phyloP scores from a whole-genome alignment of 140 eudicot genomes.

The Flaveria floridana region DNA sequence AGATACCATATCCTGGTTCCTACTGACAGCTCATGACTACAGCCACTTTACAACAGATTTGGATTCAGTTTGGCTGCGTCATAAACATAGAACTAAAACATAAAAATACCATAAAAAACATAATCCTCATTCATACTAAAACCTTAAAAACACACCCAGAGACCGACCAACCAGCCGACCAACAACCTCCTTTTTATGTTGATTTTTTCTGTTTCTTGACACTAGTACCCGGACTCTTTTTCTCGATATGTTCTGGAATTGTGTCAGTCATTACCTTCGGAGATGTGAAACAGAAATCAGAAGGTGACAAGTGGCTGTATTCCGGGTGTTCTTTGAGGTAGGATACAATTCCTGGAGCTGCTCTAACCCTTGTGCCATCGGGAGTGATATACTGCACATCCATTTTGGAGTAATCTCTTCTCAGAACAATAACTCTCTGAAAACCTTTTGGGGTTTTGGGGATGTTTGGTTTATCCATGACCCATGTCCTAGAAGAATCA shows the following conservation, averaged over 20 bases:
- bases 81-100: constrained; percentile 14
- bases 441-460: constrained; percentile 82
- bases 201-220: constrained; percentile 36
- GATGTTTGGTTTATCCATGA: constrained; percentile 65
- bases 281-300: constrained; percentile 59
- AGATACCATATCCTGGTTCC: constrained; percentile 16
- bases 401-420: constrained; percentile 69
- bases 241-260: constrained; percentile 49
- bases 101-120: constrained; percentile 24
- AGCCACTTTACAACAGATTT: constrained; percentile 31
- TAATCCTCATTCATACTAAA: constrained; percentile 17
- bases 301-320: constrained; percentile 34
- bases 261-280: constrained; percentile 67
- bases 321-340: constrained; percentile 61
- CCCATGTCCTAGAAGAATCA: constrained; percentile 67
- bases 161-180: not conserved
- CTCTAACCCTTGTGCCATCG: constrained; percentile 55
- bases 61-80: constrained; percentile 4
- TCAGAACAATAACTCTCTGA: constrained; percentile 46
- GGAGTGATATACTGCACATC: constrained; percentile 70
- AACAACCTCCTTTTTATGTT: constrained; percentile 2
- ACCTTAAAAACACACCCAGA: constrained; percentile 18
- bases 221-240: constrained; percentile 24
- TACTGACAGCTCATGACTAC: constrained; percentile 19
- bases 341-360: constrained; percentile 43